Percentiles rank a stretch among this genome's conserved stretches.
Conservation (phyloP, 1,284 basidiomycete species). For the Cutaneotrichosporon cavernicola region DNA sequence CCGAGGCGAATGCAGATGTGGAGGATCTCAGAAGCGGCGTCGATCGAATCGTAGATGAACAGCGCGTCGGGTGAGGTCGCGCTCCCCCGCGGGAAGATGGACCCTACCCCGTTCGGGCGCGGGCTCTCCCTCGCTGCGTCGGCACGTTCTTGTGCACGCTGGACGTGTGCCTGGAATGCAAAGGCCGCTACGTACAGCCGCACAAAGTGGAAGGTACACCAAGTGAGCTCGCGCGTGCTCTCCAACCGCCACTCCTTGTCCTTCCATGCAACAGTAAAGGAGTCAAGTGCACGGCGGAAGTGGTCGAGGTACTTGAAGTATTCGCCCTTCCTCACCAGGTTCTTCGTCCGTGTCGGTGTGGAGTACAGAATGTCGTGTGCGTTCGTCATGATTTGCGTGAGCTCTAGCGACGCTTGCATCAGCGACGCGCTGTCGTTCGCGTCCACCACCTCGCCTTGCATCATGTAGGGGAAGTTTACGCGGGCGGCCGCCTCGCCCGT, state of each 20-base stretch:
- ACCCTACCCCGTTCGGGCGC: constrained; percentile 12
- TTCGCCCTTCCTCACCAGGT: constrained; percentile 52
- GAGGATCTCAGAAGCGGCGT: constrained; percentile 52
- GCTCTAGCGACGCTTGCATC: constrained; percentile 49
- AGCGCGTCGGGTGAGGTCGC: constrained; percentile 51
- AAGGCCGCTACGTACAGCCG: constrained; percentile 54
- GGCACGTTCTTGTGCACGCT: constrained; percentile 46
- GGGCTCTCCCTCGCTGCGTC: constrained; percentile 33
- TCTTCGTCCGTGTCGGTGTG: constrained; percentile 47
- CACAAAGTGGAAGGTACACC: constrained; percentile 52
- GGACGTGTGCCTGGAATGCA: constrained; percentile 55
- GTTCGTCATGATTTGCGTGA: constrained; percentile 55
- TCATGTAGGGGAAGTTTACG: constrained; percentile 51
- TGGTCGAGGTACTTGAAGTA: constrained; percentile 54
- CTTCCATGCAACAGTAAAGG: constrained; percentile 41
- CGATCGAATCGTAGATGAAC: constrained; percentile 52
- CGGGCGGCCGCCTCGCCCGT: constrained; percentile 48
- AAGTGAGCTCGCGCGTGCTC: constrained; percentile 41
- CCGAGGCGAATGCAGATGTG: constrained; percentile 46
- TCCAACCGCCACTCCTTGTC: constrained; percentile 42
- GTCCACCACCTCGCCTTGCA: constrained; percentile 29
- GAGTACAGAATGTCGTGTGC: constrained; percentile 55
- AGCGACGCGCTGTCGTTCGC: constrained; percentile 40
- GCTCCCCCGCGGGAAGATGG: constrained; percentile 42
- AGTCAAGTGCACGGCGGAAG: constrained; percentile 42